Evolutionary conservation across 768 basidiomycete species (phyloP).

Genomic region (Suillus weaverae): DNA sequence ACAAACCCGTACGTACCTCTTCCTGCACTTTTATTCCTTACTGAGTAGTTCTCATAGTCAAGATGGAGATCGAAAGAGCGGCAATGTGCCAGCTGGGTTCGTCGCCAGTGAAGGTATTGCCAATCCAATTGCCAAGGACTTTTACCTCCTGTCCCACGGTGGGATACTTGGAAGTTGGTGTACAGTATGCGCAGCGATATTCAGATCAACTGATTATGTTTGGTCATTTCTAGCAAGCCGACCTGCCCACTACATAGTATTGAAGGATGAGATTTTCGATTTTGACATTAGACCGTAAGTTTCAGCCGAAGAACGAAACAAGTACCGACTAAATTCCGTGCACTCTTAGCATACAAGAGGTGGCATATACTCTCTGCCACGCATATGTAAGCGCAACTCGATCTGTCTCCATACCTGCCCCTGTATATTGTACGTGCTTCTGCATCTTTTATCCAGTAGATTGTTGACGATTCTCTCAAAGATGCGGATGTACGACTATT

Average conservation of each 20-base stretch:
- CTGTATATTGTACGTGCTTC: constrained; percentile 53
- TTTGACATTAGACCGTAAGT: constrained; percentile 29
- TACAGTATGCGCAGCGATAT: not conserved
- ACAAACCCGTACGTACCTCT: constrained; percentile 13
- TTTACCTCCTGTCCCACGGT: constrained; percentile 56
- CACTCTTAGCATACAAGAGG: constrained; percentile 42
- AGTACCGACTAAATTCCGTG: not conserved
- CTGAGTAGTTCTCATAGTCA: constrained; percentile 13
- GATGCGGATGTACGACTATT: constrained; percentile 53
- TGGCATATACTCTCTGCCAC: constrained; percentile 54
- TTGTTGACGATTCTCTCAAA: constrained; percentile 18
- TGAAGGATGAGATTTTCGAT: constrained; percentile 40
- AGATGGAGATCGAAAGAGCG: constrained; percentile 38
- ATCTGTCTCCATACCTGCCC: constrained; percentile 61
- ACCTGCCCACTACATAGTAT: constrained; percentile 58
- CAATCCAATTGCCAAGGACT: constrained; percentile 49
- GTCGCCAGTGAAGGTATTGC: constrained; percentile 48
- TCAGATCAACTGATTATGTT: not conserved
- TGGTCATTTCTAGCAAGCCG: constrained; percentile 43
- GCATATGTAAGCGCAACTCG: constrained; percentile 55
- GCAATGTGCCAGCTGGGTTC: constrained; percentile 54
- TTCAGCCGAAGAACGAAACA: not conserved
- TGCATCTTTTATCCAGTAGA: not conserved
- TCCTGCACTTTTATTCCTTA: not conserved
- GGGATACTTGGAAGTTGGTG: constrained; percentile 53